Evolutionary conservation across 176 grass and related monocot genomes (phyloP).

Genomic region (Secale cereale): DNA sequence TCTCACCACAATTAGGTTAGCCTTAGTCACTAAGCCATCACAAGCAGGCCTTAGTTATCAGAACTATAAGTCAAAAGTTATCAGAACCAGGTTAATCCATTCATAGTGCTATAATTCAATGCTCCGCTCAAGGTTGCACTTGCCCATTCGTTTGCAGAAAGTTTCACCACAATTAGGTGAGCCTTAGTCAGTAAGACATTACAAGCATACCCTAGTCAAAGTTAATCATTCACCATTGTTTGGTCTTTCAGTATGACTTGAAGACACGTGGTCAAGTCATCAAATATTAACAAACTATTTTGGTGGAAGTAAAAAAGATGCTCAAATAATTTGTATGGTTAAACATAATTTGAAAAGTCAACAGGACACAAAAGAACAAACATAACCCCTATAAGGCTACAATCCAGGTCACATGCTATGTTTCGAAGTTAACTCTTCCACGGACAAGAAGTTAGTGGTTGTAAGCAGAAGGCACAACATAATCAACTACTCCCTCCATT

Average conservation of each 20-base stretch:
- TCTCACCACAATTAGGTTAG: not conserved
- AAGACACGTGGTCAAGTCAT: not conserved
- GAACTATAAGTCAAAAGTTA: too few species aligned
- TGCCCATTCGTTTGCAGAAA: not conserved
- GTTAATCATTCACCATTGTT: not conserved
- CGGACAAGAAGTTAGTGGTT: not conserved
- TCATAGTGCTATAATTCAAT: not conserved
- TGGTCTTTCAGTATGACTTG: not conserved
- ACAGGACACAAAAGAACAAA: not conserved
- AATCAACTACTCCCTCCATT: too few species aligned
- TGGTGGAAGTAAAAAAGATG: slow-evolving; percentile 4
- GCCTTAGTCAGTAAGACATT: not conserved
- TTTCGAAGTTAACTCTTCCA: slow-evolving; percentile 4
- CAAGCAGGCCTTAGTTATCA: too few species aligned
- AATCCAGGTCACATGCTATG: not conserved
- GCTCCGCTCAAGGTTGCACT: not conserved
- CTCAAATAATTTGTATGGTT: not conserved
- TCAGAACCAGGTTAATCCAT: not conserved
- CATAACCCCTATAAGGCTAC: not conserved
- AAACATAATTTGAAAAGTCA: slow-evolving; percentile 11
- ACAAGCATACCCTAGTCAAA: not conserved
- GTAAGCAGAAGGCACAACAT: not conserved
- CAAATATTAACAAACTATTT: not conserved
- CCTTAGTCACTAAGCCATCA: not conserved
- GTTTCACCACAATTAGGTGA: not conserved